Evolutionary conservation across 768 basidiomycete species (phyloP).

Genomic region (Ramaria sp.): DNA sequence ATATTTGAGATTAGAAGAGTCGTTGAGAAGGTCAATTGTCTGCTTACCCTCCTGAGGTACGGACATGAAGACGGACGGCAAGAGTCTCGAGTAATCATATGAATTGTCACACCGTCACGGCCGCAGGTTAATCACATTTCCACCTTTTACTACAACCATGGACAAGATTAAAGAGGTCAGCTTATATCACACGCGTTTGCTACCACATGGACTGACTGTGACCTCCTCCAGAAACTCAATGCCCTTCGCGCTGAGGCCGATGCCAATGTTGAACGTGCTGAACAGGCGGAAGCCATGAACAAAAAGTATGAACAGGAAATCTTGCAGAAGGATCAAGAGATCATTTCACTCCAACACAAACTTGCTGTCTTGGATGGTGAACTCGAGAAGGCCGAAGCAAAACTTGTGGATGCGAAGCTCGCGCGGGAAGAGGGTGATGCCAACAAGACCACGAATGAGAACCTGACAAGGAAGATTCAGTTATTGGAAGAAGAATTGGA

Average conservation of each 20-base stretch:
- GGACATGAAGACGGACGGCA: conserved; percentile 34
- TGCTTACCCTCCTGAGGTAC: conserved; percentile 71
- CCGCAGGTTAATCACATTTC: background rate
- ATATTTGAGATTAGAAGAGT: conserved; percentile 10
- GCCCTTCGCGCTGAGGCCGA: conserved; percentile 81
- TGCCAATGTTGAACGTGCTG: conserved; percentile 67
- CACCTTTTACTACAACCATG: conserved; percentile 12
- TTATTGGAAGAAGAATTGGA: conserved; percentile 95
- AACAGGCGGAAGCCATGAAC: conserved; percentile 74
- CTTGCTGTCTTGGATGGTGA: conserved; percentile 53
- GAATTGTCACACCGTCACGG: conserved; percentile 12
- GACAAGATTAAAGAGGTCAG: conserved; percentile 38
- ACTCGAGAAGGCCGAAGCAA: conserved; percentile 58
- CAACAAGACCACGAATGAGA: conserved; percentile 62
- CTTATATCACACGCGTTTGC: background rate
- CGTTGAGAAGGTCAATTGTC: conserved; percentile 4
- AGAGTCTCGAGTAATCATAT: conserved; percentile 25
- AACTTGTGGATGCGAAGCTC: conserved; percentile 54
- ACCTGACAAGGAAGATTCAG: conserved; percentile 71
- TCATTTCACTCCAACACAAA: conserved; percentile 66
- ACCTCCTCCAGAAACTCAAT: conserved; percentile 52
- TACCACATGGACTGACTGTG: background rate
- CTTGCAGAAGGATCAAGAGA: conserved; percentile 78
- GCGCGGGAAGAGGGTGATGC: conserved; percentile 56
- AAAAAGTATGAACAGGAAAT: conserved; percentile 66